Conservation (phyloP, 2,329 filamentous ascomycete species). For the Cadophora sp. region DNA sequence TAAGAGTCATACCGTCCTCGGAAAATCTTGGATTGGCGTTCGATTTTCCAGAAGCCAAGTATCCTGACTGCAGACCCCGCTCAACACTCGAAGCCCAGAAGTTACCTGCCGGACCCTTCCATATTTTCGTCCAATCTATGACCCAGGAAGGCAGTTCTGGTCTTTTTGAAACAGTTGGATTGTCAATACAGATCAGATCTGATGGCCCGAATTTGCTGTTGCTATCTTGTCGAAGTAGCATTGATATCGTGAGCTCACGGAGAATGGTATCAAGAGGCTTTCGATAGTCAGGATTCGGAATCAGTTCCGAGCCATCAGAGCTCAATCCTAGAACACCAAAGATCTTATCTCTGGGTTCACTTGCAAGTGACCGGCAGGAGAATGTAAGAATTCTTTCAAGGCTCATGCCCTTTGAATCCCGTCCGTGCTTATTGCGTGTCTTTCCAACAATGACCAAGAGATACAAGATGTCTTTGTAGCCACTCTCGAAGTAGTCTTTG, state of each 20-base stretch:
- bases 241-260: background rate
- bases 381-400: conserved; percentile 9
- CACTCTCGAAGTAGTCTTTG: conserved; percentile 1
- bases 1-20: background rate
- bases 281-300: conserved; percentile 18
- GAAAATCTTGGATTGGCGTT: background rate
- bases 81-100: conserved; percentile 3
- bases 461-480: conserved; percentile 2
- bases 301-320: conserved; percentile 17
- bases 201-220: background rate
- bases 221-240: background rate
- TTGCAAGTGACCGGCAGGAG: conserved; percentile 17
- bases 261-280: conserved; percentile 11
- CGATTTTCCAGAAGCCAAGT: conserved; percentile 2
- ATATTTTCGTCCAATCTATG: conserved; percentile 4
- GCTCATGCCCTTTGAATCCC: background rate
- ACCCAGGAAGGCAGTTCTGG: conserved; percentile 5
- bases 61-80: conserved; percentile 6
- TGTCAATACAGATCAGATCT: conserved; percentile 16
- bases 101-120: background rate
- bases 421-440: background rate
- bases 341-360: conserved; percentile 19
- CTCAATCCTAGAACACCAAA: conserved; percentile 15
- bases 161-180: background rate
- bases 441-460: conserved; percentile 7